These are phyloP conservation scores for Lagerstroemia speciosa DNA, from an alignment of 345 rosid species.

Conservation along the genomic window DNA sequence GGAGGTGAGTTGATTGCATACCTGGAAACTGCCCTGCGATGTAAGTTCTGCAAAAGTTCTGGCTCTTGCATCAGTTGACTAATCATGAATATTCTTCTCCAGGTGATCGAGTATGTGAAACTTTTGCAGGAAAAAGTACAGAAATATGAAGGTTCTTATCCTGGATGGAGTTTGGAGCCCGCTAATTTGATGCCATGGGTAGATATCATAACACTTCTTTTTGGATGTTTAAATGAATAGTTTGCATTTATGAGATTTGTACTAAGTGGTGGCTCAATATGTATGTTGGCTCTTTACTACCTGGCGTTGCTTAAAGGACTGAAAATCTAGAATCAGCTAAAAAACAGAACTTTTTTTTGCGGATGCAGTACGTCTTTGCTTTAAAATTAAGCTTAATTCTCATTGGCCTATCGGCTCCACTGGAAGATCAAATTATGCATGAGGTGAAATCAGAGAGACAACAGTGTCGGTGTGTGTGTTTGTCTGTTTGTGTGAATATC, in stretches of 20 bases:
- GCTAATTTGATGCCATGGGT: slow-evolving; percentile 90
- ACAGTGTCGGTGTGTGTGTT: neutral
- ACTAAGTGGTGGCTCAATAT: neutral
- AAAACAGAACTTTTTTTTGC: neutral
- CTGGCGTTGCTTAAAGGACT: neutral
- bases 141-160: slow-evolving; percentile 74
- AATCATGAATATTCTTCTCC: slow-evolving; percentile 7
- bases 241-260: neutral
- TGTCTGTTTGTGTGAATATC: neutral
- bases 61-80: slow-evolving; percentile 7
- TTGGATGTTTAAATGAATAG: neutral
- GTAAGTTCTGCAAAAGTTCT: neutral
- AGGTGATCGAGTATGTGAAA: slow-evolving; percentile 90
- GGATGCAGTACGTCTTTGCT: neutral
- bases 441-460: neutral
- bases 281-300: neutral
- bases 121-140: slow-evolving; percentile 75
- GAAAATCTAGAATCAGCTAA: neutral
- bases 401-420: neutral
- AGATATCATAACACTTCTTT: neutral
- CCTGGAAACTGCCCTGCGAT: neutral
- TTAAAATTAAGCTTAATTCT: neutral
- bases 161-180: slow-evolving; percentile 78
- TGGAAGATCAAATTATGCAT: neutral
- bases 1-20: slow-evolving; percentile 43